phyloP scores from a whole-genome alignment of 768 basidiomycete species.

The Gelatoporia subvermispora region DNA sequence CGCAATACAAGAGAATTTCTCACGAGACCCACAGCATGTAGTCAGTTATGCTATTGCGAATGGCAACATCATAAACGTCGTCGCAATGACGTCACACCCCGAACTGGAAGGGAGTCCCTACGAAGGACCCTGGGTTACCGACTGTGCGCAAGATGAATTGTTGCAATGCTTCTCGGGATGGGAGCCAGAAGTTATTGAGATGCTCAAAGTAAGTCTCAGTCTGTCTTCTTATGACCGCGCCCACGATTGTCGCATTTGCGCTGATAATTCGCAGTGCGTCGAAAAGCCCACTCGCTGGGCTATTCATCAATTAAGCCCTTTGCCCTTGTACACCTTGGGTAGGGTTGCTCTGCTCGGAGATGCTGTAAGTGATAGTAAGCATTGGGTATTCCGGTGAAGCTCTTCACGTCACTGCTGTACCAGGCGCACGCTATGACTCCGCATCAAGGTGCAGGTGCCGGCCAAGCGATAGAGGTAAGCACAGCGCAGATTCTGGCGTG shows the following conservation, averaged over 20 bases:
- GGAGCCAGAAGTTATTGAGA: constrained; percentile 25
- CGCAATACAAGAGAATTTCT: not conserved
- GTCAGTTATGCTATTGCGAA: constrained; percentile 44
- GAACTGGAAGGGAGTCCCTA: constrained; percentile 26
- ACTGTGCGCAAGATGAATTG: constrained; percentile 20
- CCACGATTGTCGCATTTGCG: not conserved
- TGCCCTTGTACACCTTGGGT: constrained; percentile 19
- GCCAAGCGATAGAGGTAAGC: constrained; percentile 29
- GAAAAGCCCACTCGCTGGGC: constrained; percentile 27
- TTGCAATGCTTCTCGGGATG: constrained; percentile 23
- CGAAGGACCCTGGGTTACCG: constrained; percentile 21
- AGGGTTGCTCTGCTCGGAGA: constrained; percentile 27
- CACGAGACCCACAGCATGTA: constrained; percentile 31
- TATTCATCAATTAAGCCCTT: constrained; percentile 23
- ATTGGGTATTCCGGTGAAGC: not conserved
- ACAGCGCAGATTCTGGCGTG: no score
- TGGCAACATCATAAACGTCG: constrained; percentile 41
- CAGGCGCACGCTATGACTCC: constrained; percentile 32
- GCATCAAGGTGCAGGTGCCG: constrained; percentile 29
- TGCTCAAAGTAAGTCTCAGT: constrained; percentile 16
- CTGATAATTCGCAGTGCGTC: constrained; percentile 15
- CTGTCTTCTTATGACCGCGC: not conserved
- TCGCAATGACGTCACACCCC: constrained; percentile 36
- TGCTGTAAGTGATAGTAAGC: constrained; percentile 22
- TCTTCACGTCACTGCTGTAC: not conserved